Percentiles rank a stretch among this genome's conserved stretches.
These are phyloP conservation scores for Kalanchoe fedtschenkoi DNA, from an alignment of 164 flowering plant species.

Conservation along the genomic window DNA sequence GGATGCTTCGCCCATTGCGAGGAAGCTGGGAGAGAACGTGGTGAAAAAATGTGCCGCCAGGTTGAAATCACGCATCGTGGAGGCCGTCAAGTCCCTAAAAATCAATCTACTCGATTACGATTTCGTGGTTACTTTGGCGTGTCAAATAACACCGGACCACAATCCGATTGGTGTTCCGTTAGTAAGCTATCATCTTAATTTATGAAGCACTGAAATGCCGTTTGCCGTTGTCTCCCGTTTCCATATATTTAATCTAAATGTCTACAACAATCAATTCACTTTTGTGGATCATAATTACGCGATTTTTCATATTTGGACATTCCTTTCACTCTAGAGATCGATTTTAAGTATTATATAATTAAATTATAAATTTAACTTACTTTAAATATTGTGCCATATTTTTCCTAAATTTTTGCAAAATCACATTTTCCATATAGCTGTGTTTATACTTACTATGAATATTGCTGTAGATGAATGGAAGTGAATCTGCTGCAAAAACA, in stretches of 20 bases:
- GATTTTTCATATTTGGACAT: neutral
- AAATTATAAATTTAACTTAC: too few species aligned
- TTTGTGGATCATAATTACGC: neutral
- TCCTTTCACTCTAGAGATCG: too few species aligned
- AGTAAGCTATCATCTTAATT: neutral
- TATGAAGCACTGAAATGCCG: neutral
- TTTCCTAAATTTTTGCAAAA: neutral
- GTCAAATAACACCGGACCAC: neutral
- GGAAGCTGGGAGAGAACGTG: conserved; percentile 58
- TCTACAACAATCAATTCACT: neutral
- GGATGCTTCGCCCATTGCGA: conserved; percentile 54
- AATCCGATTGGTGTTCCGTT: neutral
- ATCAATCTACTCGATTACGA: neutral
- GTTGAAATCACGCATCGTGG: conserved; percentile 47
- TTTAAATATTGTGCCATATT: too few species aligned
- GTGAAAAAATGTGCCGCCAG: conserved; percentile 43
- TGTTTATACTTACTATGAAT: neutral
- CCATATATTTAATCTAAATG: neutral
- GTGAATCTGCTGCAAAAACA: neutral
- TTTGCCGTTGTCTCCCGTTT: too few species aligned
- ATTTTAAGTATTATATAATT: too few species aligned
- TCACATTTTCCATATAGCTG: neutral
- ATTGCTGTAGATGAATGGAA: neutral
- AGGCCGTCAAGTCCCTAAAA: conserved; percentile 36
- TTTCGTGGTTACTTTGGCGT: neutral